Conservation (phyloP, 1,139 yeast genomes). For the Yamadazyma diddensiae region DNA sequence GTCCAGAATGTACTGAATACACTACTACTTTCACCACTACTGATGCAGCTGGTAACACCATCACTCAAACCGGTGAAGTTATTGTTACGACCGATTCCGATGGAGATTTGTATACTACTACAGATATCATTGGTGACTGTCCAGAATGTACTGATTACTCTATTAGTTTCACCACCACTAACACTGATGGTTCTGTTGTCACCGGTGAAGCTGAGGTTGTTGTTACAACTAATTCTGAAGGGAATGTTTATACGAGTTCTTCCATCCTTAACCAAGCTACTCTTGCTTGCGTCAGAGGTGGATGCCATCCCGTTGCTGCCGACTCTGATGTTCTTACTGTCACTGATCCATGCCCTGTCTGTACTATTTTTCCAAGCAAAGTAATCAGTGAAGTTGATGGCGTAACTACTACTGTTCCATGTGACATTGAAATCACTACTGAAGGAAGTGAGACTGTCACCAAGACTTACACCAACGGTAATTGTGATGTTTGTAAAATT, state of each 20-base stretch:
- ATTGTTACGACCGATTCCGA: slow-evolving; percentile 9
- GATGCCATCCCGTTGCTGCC: slow-evolving; percentile 8
- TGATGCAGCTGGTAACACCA: slow-evolving; percentile 2
- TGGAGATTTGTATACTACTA: slow-evolving; percentile 10
- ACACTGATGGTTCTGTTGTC: slow-evolving; percentile 2
- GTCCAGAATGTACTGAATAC: slow-evolving; percentile 1
- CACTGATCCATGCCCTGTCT: slow-evolving; percentile 1
- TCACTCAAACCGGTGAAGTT: slow-evolving; percentile 3
- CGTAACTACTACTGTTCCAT: slow-evolving; percentile 6
- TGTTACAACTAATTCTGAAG: slow-evolving; percentile 13
- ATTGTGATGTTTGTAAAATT: slow-evolving; percentile 7
- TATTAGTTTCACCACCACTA: slow-evolving; percentile 5
- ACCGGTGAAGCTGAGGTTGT: slow-evolving; percentile 8
- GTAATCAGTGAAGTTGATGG: slow-evolving; percentile 2
- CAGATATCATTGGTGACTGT: slow-evolving; percentile 10
- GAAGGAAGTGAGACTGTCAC: slow-evolving; percentile 1
- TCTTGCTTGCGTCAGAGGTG: slow-evolving; percentile 9
- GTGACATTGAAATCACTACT: slow-evolving; percentile 7
- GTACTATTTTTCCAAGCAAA: slow-evolving; percentile 2
- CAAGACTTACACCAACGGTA: slow-evolving; percentile 15
- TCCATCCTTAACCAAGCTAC: slow-evolving; percentile 7
- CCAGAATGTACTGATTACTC: slow-evolving; percentile 8
- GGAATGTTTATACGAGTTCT: slow-evolving; percentile 10
- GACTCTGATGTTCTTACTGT: too few relatives aligned
- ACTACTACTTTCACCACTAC: slow-evolving; percentile 1